phyloP scores from a whole-genome alignment of 2,329 filamentous ascomycete species.

The Polytolypa hystricis region DNA sequence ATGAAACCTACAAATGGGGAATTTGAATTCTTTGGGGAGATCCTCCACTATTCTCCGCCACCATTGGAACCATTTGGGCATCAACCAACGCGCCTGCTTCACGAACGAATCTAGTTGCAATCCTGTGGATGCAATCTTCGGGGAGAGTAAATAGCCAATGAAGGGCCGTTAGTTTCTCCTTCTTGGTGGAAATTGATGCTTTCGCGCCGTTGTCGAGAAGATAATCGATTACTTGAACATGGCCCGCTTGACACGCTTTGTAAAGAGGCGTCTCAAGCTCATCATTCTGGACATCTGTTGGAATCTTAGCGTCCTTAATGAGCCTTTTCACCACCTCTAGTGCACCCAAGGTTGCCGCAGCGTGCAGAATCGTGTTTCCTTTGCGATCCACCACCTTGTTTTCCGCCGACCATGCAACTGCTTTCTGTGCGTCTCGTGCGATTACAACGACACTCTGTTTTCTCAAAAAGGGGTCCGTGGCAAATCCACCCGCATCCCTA shows the following conservation, averaged over 20 bases:
- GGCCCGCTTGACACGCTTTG: slow-evolving; percentile 20
- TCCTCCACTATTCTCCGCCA: slow-evolving; percentile 13
- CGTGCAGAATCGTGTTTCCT: slow-evolving; percentile 19
- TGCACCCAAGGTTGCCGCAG: slow-evolving; percentile 15
- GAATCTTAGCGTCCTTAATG: slow-evolving; percentile 11
- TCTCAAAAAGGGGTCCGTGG: slow-evolving; percentile 15
- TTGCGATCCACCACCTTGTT: slow-evolving; percentile 14
- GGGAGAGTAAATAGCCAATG: slow-evolving; percentile 20
- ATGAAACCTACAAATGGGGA: slow-evolving; percentile 16
- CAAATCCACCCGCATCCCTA: slow-evolving; percentile 15
- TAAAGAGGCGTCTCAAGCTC: slow-evolving; percentile 19
- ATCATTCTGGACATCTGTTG: slow-evolving; percentile 16
- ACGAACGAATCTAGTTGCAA: slow-evolving; percentile 14
- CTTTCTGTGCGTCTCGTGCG: slow-evolving; percentile 7
- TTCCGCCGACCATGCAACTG: slow-evolving; percentile 8
- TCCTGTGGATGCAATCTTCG: slow-evolving; percentile 8
- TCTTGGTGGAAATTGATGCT: slow-evolving; percentile 12
- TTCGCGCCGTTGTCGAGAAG: slow-evolving; percentile 17
- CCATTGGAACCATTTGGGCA: slow-evolving; percentile 13
- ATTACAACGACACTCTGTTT: slow-evolving; percentile 13
- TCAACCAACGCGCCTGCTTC: slow-evolving; percentile 15
- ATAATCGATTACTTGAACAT: slow-evolving; percentile 15
- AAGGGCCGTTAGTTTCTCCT: slow-evolving; percentile 13
- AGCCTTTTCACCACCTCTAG: slow-evolving; percentile 11
- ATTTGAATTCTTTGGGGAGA: slow-evolving; percentile 16